Base-by-base conservation (phyloP, 306 rosid genomes). In the Canavalia gladiata region DNA sequence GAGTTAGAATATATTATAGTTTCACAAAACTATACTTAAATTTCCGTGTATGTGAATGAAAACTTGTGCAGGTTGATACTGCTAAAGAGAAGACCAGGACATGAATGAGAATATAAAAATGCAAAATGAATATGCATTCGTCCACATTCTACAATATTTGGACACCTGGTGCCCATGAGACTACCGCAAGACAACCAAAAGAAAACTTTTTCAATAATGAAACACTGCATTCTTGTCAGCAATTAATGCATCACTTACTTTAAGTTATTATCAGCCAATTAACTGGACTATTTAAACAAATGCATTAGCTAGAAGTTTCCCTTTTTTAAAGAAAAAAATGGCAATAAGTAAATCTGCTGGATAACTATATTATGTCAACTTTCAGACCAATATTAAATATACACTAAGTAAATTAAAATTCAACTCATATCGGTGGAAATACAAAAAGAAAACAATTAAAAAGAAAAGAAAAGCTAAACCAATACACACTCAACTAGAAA, bases 81-180 rank as follows among this genome's bases (percentile, higher is more conserved):
- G 9, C 73, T 6, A 31, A 6, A 42, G 7, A 46, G 55, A 49
- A 43, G 47, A 72, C 8, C 33, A 43, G 56, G 63, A 64, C 45
- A n/a, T 2, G 12, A 80, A 55, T 63, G 45, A 55, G 25, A 59
- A 82, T 47, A 5, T 49, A 8, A 66, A 63, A 52, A 45, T 47
- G 47, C 39, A 55, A 11, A 78, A 6, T 11, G 39, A 47, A 68
- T 64, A 11, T n/a, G 42, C 39, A 45, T 46, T 29, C 11, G 11
- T 56, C 47, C 10, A 31, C 29, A 25, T 13, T 4, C 4, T 25
- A 62, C 10, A 57, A 42, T 54, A 56, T 33, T 34, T 52, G 8
- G 31, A 47, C 8, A 3, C 47, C 77, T 7, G 29, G 55, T 7
- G 69, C 47, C 35, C 43, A 58, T 11, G 13, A 65, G 70, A 65